Evolutionary conservation across 108 stramenopile genomes (phyloP), one percentile per base, ranked within the genome.

Genomic region (Pseudonitzschia pungens): DNA sequence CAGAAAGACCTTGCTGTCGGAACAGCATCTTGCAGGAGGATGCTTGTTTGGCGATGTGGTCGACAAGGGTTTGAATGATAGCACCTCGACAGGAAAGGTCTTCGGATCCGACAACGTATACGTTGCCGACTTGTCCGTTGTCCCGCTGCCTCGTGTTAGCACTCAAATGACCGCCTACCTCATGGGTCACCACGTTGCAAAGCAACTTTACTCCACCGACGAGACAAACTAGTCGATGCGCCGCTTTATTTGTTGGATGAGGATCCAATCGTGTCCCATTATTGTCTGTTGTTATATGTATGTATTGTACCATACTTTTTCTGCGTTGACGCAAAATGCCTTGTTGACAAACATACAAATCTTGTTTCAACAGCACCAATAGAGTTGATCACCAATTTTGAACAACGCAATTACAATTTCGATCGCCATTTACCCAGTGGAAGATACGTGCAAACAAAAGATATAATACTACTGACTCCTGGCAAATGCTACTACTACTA

Each of bases 151-250:
- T 36, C 71, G 76, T 0, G 63, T 73, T 10, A 77, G 76, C 26
- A 77, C 76, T 9, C 76, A 77, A 75, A 75, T 75, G 76, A 77
- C 76, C 7, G 76, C 76, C 4, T 77, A 77, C 28, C 62, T 77
- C 42, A 54, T 77, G 59, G 76, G 76, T 2, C 53, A 72, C 33
- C 60, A 77, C 33, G 76, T 77, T 40, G 76, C 51, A 32, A 67
- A 73, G 28, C 76, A 77, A 57, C 65, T 77, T 45, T 76, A 72
- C 24, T 31, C 70, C 28, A 36, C 22, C 58, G 36, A 74, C n/a
- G 57, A 69, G n/a, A 55, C 28, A 7, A 32, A 69, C n/a, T 22
- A 58, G n/a, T 11, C 27, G 5, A 58, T 4, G 5, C 14, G 9
- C 18, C 2, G 9, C 45, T 18, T 1, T 48, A 18, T 48, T 4